Conservation (phyloP, 192 early-diverging fungal species). For the Dissophora globulifera region DNA sequence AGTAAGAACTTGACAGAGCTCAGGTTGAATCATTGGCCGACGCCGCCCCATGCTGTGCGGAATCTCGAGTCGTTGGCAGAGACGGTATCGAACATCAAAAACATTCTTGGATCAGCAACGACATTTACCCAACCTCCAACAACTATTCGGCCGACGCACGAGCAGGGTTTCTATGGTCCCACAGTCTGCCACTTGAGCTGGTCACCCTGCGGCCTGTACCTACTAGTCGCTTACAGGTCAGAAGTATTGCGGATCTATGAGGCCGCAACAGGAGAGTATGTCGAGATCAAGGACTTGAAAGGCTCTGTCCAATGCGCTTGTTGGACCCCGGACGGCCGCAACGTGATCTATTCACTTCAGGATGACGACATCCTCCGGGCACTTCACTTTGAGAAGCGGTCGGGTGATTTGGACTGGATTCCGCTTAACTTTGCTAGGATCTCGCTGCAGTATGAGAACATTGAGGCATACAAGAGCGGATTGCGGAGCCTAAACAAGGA, state of each 20-base stretch:
- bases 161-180: slow-evolving; percentile 14
- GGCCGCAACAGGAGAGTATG: slow-evolving; percentile 30
- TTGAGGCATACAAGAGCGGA: slow-evolving; percentile 17
- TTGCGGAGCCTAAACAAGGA: not conserved
- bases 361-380: slow-evolving; percentile 53
- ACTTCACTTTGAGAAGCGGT: slow-evolving; percentile 48
- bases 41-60: slow-evolving; percentile 12
- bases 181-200: slow-evolving; percentile 20
- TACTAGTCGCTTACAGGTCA: slow-evolving; percentile 28
- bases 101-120: not conserved
- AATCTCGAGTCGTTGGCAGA: slow-evolving; percentile 14
- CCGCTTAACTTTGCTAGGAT: slow-evolving; percentile 23
- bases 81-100: slow-evolving; percentile 27
- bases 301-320: slow-evolving; percentile 57
- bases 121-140: not conserved
- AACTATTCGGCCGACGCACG: slow-evolving; percentile 12
- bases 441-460: slow-evolving; percentile 18
- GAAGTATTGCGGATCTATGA: slow-evolving; percentile 26
- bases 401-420: slow-evolving; percentile 33
- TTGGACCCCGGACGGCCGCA: slow-evolving; percentile 71
- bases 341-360: slow-evolving; percentile 63
- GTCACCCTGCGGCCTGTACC: slow-evolving; percentile 36
- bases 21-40: slow-evolving; percentile 5
- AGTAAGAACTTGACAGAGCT: slow-evolving; percentile 24
- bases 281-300: slow-evolving; percentile 32